Base-by-base conservation (phyloP, 331 rosid genomes). In the Arachis monticola region DNA sequence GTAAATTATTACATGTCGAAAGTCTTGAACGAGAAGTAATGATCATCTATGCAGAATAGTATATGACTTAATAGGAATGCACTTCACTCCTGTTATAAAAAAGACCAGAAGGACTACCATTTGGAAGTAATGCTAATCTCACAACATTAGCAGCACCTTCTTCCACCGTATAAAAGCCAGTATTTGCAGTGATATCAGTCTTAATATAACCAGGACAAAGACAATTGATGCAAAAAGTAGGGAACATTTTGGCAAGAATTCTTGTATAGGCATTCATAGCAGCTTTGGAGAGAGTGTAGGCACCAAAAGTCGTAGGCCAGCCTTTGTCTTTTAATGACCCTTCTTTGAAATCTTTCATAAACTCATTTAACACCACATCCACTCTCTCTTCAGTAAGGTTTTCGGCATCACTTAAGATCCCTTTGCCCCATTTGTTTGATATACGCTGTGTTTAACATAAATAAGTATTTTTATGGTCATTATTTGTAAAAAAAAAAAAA, bases 101-200 rank as follows among this genome's bases (percentile, higher is more conserved):
- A 46, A 79, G 62, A 10, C 82, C 79, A 3, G 91, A 75, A 27
- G 85, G 70, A 62, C 79, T 80, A 6, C 67, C 87, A 7, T 27
- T 71, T 0, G 89, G 62, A 13, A 82, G 77, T 57, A 87, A 13
- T 3, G 81, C 86, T 22, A 85, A 35, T 77, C 31, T 72, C 48
- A 82, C 87, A 5, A 70, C 73, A 56, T 48, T 82, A 57, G 67
- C 84, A 47, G 78, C 91, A 46, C 84, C 91, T 77, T 83, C 81
- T 63, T 75, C 81, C 42, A 40, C 82, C 0, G 86, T 13, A 10
- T 78, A 10, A 12, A 8, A 3, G 6, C 89, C 88, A 0, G 67
- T 14, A 11, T 77, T 66, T 27, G 8, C 10, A 9, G 40, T 81
- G 0, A 88, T 73, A 17, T 85, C 83, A 50, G 88, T 81, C 60